A percentile compares a stretch with the other conserved stretches of the same genome.
Conservation (phyloP, 23 red algal species). For the Cyanidioschyzon merolae region DNA sequence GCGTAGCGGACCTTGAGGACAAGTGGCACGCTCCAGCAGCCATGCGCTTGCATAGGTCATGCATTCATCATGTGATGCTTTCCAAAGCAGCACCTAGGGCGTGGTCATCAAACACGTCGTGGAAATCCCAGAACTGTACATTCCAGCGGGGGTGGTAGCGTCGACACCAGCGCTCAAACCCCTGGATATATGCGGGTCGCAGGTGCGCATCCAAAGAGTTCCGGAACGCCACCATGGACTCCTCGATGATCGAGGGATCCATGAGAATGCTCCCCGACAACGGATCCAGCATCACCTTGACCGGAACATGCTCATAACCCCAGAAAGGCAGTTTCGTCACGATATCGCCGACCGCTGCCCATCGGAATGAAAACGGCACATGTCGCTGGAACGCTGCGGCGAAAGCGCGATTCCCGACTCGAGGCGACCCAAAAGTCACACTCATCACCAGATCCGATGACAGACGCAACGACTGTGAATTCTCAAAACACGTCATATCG, state of each 20-base stretch:
- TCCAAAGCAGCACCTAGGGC: not conserved
- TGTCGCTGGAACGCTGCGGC: not conserved
- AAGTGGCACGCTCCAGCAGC: too few species aligned
- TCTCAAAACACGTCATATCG: not conserved
- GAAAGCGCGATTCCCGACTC: slow-evolving; percentile 1
- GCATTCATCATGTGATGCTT: not conserved
- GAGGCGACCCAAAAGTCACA: not conserved
- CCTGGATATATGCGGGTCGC: not conserved
- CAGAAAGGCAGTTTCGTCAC: slow-evolving; percentile 7
- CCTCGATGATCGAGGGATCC: slow-evolving; percentile 10
- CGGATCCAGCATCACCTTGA: slow-evolving; percentile 5
- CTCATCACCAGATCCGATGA: not conserved
- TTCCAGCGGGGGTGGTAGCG: not conserved
- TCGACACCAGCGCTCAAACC: not conserved
- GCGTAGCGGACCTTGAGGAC: too few species aligned
- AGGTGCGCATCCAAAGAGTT: not conserved
- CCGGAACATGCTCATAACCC: slow-evolving; percentile 10
- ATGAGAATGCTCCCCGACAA: not conserved
- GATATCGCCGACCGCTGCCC: not conserved
- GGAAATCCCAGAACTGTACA: not conserved
- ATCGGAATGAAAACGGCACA: slow-evolving; percentile 9
- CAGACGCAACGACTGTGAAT: not conserved
- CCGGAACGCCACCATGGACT: not conserved
- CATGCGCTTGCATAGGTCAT: too few species aligned
- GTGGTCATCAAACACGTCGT: not conserved